Evolutionary conservation across 352 stramenopile species (phyloP).

Genomic region (Phytophthora nicotianae): DNA sequence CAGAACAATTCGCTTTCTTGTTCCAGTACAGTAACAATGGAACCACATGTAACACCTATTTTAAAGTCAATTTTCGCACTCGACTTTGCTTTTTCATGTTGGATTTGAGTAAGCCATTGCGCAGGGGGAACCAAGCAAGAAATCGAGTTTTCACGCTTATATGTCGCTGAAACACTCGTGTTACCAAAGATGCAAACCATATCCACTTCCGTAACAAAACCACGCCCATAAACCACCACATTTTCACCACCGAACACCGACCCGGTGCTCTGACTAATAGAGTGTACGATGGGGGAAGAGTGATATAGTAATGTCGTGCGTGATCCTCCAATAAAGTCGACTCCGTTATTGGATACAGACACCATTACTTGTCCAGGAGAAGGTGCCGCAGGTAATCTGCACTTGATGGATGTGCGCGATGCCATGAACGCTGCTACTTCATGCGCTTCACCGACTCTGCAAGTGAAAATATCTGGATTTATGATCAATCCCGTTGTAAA

Average conservation of each 20-base stretch:
- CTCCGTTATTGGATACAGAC: slow-evolving; percentile 42
- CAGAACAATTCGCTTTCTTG: slow-evolving; percentile 17
- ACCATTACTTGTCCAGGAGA: slow-evolving; percentile 24
- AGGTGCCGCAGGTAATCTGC: slow-evolving; percentile 27
- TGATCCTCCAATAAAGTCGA: slow-evolving; percentile 39
- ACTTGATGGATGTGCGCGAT: slow-evolving; percentile 39
- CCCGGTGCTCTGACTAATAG: slow-evolving; percentile 21
- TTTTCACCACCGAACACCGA: slow-evolving; percentile 39
- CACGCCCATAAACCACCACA: slow-evolving; percentile 19
- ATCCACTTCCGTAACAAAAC: slow-evolving; percentile 27
- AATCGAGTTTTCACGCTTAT: slow-evolving; percentile 15
- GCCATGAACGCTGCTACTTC: slow-evolving; percentile 19
- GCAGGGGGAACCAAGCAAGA: slow-evolving; percentile 36
- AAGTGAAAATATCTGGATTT: slow-evolving; percentile 24
- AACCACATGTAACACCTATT: not conserved
- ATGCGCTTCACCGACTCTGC: slow-evolving; percentile 39
- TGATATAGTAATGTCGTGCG: slow-evolving; percentile 30
- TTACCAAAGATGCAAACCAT: slow-evolving; percentile 35
- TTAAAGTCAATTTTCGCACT: slow-evolving; percentile 8
- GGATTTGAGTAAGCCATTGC: slow-evolving; percentile 7
- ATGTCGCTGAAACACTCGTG: slow-evolving; percentile 9
- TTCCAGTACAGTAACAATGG: not conserved
- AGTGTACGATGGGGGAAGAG: slow-evolving; percentile 10
- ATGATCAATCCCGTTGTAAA: slow-evolving; percentile 25
- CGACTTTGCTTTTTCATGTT: not conserved